Evolutionary conservation across 371 early-diverging fungal species (phyloP).

Genomic region (Apophysomyces sp.): DNA sequence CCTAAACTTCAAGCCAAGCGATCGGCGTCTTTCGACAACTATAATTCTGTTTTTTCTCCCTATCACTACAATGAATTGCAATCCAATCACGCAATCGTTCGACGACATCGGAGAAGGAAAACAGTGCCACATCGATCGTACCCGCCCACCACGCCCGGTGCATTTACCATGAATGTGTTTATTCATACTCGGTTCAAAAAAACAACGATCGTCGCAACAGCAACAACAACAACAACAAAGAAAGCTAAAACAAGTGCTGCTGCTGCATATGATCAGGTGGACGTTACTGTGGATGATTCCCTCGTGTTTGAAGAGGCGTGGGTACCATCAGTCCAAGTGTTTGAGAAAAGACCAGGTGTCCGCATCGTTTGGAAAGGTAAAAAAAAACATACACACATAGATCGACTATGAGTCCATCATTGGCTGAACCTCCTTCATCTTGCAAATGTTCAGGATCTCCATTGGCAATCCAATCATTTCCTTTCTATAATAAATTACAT

Average conservation of each 20-base stretch:
- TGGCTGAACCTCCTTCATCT: no score
- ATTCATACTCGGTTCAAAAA: not conserved
- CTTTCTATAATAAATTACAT: conserved; percentile 53
- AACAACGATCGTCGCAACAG: not conserved
- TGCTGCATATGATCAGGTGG: conserved; percentile 19
- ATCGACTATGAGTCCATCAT: no score
- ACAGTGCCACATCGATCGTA: not conserved
- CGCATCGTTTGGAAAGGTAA: conserved; percentile 29
- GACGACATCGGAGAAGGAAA: not conserved
- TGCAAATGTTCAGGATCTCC: conserved; percentile 44
- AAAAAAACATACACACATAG: no score
- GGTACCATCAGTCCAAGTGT: conserved; percentile 19
- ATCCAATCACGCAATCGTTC: not conserved
- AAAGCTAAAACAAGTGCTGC: conserved; percentile 10
- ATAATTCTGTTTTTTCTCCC: not conserved
- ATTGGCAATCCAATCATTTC: conserved; percentile 45
- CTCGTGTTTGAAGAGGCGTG: conserved; percentile 19
- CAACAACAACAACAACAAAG: not conserved
- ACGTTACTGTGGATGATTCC: conserved; percentile 12
- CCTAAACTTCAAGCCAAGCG: conserved; percentile 12
- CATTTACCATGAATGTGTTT: not conserved
- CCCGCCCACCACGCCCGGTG: not conserved
- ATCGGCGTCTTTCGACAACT: not conserved
- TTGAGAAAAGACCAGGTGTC: conserved; percentile 18
- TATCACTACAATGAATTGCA: not conserved